A percentile compares a stretch with the other conserved stretches of the same genome.
Conservation (phyloP, 306 rosid species). For the Castanospermum australe region DNA sequence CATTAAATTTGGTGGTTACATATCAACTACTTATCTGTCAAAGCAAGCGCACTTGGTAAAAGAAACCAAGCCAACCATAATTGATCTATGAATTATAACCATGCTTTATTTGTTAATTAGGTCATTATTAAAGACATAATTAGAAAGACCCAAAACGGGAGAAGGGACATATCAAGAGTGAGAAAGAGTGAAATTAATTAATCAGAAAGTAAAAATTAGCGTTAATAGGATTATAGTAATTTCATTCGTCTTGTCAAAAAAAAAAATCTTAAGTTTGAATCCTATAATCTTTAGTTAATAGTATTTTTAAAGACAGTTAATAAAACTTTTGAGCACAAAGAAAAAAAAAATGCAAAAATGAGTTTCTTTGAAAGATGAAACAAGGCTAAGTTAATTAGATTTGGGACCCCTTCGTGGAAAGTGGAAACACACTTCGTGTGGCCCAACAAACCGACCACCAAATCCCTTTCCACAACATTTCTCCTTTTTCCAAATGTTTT, state of each 20-base stretch:
- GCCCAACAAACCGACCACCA: slow-evolving; percentile 35
- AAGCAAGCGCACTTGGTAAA: slow-evolving; percentile 26
- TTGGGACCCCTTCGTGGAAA: slow-evolving; percentile 27
- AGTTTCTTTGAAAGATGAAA: neutral
- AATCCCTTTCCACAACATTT: slow-evolving; percentile 22
- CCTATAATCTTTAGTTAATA: neutral
- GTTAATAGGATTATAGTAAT: too few relatives aligned
- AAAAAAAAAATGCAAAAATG: neutral
- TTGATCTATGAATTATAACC: neutral
- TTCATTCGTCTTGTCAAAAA: too few relatives aligned
- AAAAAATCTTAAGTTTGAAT: neutral
- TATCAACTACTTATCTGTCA: slow-evolving; percentile 9
- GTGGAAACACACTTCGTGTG: neutral
- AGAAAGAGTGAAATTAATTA: too few relatives aligned
- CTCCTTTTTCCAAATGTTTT: neutral
- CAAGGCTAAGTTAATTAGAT: neutral
- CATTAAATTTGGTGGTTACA: slow-evolving; percentile 23
- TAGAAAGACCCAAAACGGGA: too few relatives aligned
- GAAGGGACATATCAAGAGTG: too few relatives aligned
- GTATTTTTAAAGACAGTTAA: neutral
- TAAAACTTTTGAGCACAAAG: neutral
- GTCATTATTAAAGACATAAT: too few relatives aligned
- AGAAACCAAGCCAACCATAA: neutral
- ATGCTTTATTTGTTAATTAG: neutral
- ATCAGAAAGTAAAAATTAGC: too few relatives aligned